These are phyloP conservation scores for Phaeotremella skinneri DNA, from an alignment of 768 basidiomycete species.

Conservation along the genomic window DNA sequence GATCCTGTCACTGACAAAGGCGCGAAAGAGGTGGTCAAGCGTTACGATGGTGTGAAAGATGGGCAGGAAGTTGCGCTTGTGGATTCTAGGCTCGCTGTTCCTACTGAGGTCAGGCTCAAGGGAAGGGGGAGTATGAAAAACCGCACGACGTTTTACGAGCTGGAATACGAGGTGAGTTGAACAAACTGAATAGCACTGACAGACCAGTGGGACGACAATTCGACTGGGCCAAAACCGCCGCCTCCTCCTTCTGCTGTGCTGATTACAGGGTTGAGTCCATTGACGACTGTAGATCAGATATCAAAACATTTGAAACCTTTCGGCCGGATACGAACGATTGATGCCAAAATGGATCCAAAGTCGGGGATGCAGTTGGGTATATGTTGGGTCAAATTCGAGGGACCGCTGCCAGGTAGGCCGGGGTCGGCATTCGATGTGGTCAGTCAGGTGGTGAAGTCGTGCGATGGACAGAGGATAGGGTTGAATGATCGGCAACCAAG, in stretches of 20 bases:
- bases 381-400: conserved; percentile 65
- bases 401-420: conserved; percentile 20
- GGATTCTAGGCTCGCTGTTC: conserved; percentile 29
- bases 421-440: conserved; percentile 63
- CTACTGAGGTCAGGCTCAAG: conserved; percentile 13
- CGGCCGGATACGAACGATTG: conserved; percentile 66
- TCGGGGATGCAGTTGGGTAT: conserved; percentile 83
- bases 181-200: conserved; percentile 2
- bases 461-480: conserved; percentile 65
- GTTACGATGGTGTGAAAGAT: conserved; percentile 26
- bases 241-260: conserved; percentile 61
- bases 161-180: conserved; percentile 45
- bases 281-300: conserved; percentile 67
- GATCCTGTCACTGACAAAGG: conserved; percentile 9
- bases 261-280: conserved; percentile 66
- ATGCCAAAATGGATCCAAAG: conserved; percentile 71
- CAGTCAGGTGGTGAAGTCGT: conserved; percentile 62
- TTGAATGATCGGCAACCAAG: conserved; percentile 59
- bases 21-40: conserved; percentile 25
- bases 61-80: conserved; percentile 10
- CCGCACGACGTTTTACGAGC: conserved; percentile 29
- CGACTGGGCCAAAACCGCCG: conserved; percentile 70
- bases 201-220: conserved; percentile 69
- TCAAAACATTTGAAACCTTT: conserved; percentile 64
- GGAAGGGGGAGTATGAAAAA: conserved; percentile 34